Base-by-base conservation (phyloP, 148 eudicot species). In the Bassia scoparia region DNA sequence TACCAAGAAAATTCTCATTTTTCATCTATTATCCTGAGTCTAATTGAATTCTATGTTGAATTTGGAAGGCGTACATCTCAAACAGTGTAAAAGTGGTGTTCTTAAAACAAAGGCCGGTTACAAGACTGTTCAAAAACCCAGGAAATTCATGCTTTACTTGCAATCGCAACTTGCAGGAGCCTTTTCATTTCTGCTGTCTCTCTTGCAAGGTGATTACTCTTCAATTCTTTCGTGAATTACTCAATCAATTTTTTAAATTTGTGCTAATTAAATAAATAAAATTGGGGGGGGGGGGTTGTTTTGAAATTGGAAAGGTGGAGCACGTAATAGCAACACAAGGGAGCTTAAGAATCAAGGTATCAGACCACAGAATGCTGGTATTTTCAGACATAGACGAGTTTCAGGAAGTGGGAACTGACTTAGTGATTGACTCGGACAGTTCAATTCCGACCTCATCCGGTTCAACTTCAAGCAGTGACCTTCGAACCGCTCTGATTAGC, bases 81-180 rank as follows among this genome's bases (percentile, higher is more conserved):
- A 88, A 84, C 69, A 77, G 77, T 69, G 81, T 86, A 35, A 84
- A 86, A 79, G 89, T 84, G 61, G 84, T 88, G 64, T 86, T 86
- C 60, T 34, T 88, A 69, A 78, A 79, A 35, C 84, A 80, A 26
- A 81, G 88, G 61, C 90, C 84, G 7, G 31, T 73, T 33, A 59
- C 80, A 4, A 67, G 85, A 18, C 76, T 61, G 7, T 79, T 81
- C 65, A 85, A 64, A 78, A 72, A 73, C 41, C 53, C 79, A 8
- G 80, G 85, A 50, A 80, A 79, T 58, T 48, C 66, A 31, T 87
- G 90, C 80, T 60, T 68, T 52, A 81, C 74, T n/a, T 87, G 90
- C 59, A 69, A 78, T 69, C 82, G 88, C 52, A 79, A 68, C 66
- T 80, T 85, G 11, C 86, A 87, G 70, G 76, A 83, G 68, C 85